Conservation (phyloP, 441 rosid genomes). For the Raphanus hybrid region DNA sequence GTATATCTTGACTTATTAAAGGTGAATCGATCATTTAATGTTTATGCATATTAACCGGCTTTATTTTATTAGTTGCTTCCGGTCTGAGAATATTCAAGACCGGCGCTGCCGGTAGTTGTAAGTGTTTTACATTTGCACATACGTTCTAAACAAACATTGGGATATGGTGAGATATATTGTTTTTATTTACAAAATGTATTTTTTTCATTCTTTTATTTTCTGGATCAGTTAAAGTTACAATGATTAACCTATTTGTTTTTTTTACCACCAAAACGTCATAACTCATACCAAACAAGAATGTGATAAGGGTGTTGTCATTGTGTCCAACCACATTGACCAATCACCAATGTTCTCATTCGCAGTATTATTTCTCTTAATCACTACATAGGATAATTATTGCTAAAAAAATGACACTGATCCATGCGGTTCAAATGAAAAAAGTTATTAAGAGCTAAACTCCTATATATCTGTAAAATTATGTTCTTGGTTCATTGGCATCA, state of each 20-base stretch:
- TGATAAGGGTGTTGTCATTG: not conserved
- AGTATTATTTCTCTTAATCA: not conserved
- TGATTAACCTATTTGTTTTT: not conserved
- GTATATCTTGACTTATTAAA: too few species aligned
- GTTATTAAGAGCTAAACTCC: not conserved
- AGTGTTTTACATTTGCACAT: not conserved
- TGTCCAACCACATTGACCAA: not conserved
- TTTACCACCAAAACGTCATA: not conserved
- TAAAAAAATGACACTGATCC: not conserved
- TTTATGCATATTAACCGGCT: too few species aligned
- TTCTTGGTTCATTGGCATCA: slow-evolving; percentile 12
- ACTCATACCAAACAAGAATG: not conserved
- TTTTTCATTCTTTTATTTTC: not conserved
- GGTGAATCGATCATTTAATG: too few species aligned
- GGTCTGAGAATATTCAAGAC: too few species aligned
- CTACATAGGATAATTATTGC: not conserved
- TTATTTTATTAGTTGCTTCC: too few species aligned
- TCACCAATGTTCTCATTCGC: not conserved
- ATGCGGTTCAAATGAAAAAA: not conserved
- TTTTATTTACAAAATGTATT: not conserved
- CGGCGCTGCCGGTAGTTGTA: too few species aligned
- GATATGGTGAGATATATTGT: not conserved
- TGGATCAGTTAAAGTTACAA: not conserved
- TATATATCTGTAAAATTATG: not conserved
- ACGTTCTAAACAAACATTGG: not conserved